phyloP scores from a whole-genome alignment of 1,139 yeast genomes.

The Pichia sp. region DNA sequence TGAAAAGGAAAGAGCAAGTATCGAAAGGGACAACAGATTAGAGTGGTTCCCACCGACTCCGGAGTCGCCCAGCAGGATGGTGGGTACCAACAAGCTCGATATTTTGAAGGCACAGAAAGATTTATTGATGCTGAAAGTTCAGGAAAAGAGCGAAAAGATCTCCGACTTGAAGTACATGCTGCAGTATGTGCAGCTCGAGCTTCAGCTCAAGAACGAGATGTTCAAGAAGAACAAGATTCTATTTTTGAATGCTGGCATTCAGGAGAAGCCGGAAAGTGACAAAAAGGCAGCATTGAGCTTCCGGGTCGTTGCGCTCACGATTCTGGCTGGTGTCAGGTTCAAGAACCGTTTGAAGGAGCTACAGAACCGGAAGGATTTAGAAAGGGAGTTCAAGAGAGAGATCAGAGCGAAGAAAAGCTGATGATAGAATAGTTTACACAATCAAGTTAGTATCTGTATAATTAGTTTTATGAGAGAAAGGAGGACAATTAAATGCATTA shows the following conservation, averaged over 20 bases:
- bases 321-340: constrained; percentile 53
- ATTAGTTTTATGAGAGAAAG: not conserved
- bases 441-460: not conserved
- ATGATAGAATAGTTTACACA: constrained; percentile 2
- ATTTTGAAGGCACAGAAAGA: constrained; percentile 25
- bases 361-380: constrained; percentile 18
- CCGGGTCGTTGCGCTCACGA: constrained; percentile 45
- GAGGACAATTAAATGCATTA: not conserved
- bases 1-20: constrained; percentile 4
- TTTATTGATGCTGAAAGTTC: constrained; percentile 23
- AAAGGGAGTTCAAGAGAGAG: constrained; percentile 12
- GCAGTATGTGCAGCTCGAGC: constrained; percentile 43
- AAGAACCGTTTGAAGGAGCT: constrained; percentile 32
- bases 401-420: constrained; percentile 10
- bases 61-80: constrained; percentile 21
- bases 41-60: constrained; percentile 27
- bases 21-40: not conserved
- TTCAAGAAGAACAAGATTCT: constrained; percentile 13
- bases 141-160: constrained; percentile 32
- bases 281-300: constrained; percentile 27
- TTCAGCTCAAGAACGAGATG: constrained; percentile 29
- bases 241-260: constrained; percentile 9
- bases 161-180: constrained; percentile 53
- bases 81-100: constrained; percentile 4
- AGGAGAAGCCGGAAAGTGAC: not conserved